Evolutionary conservation across 2,329 filamentous ascomycete species (phyloP).

Genomic region (Colletotrichum gloeosporioides): DNA sequence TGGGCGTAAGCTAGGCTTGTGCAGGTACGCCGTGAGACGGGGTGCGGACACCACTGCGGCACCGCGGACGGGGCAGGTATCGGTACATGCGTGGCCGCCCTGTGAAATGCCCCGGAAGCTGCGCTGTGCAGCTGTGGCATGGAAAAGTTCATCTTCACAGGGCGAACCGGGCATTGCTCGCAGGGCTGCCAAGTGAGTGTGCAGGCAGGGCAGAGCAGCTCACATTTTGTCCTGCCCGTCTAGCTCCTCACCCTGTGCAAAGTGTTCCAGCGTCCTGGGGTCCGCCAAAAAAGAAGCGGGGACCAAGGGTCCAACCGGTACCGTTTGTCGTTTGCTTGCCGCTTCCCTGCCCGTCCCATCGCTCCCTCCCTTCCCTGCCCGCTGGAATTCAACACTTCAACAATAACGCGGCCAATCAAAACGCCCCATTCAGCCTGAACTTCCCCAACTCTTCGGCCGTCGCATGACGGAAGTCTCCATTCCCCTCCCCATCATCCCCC

Average conservation of each 20-base stretch:
- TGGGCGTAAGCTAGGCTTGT: not conserved
- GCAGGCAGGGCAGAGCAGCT: not conserved
- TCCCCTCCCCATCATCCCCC: conserved; percentile 13
- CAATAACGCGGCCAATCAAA: conserved; percentile 25
- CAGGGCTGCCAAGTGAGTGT: not conserved
- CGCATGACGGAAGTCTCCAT: conserved; percentile 23
- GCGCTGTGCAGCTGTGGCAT: not conserved
- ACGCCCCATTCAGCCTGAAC: conserved; percentile 19
- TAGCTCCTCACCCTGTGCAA: not conserved
- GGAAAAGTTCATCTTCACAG: not conserved
- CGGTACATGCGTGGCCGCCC: not conserved
- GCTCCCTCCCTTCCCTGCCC: conserved; percentile 16
- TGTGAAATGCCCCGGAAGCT: not conserved
- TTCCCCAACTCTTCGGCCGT: conserved; percentile 33
- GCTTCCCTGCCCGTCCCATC: conserved; percentile 10
- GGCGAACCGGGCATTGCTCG: not conserved
- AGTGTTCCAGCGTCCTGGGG: not conserved
- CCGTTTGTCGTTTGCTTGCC: conserved; percentile 7
- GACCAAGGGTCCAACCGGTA: conserved; percentile 12
- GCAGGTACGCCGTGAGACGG: conserved; percentile 7
- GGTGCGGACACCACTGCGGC: not conserved
- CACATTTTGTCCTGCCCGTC: not conserved
- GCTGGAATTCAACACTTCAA: conserved; percentile 30
- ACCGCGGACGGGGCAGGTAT: not conserved
- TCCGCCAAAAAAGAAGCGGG: conserved; percentile 12